Evolutionary conservation across 768 basidiomycete genomes (phyloP).

Genomic region (Leccinum barrowsii): DNA sequence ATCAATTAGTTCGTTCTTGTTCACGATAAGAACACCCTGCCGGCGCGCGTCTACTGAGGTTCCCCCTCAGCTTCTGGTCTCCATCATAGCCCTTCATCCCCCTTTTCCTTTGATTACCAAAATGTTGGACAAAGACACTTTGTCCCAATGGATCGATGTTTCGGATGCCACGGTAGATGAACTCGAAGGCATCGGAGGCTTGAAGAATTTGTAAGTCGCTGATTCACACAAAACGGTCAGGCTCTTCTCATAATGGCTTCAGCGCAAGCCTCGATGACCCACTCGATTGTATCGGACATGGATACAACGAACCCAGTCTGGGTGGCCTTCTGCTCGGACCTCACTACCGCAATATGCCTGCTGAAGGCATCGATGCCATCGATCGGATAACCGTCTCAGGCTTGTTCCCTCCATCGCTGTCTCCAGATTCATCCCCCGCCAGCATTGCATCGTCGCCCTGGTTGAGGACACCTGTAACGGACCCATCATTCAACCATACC

Average conservation of each 20-base stretch:
- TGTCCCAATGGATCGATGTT: conserved; percentile 16
- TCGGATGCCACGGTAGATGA: conserved; percentile 21
- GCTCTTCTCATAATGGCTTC: conserved; percentile 14
- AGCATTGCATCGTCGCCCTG: conserved; percentile 24
- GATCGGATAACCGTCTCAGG: neutral
- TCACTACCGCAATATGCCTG: neutral
- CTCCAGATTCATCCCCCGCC: conserved; percentile 24
- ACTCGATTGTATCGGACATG: neutral
- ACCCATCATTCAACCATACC: neutral
- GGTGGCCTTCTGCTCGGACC: conserved; percentile 14
- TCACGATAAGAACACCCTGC: conserved; percentile 29
- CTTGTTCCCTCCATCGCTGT: conserved; percentile 16
- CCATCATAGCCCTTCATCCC: neutral
- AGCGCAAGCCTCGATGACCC: conserved; percentile 3
- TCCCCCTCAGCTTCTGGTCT: neutral
- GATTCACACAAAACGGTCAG: neutral
- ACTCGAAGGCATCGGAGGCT: conserved; percentile 10
- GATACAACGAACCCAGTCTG: neutral
- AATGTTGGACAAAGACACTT: conserved; percentile 11
- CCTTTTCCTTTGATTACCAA: neutral
- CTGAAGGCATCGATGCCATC: neutral
- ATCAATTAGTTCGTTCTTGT: conserved; percentile 19
- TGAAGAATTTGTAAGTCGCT: conserved; percentile 22
- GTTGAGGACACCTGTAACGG: conserved; percentile 16
- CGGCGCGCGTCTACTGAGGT: conserved; percentile 11